These are phyloP conservation scores for Xylaria arbuscula DNA, from an alignment of 2,329 filamentous ascomycete species.

Conservation along the genomic window DNA sequence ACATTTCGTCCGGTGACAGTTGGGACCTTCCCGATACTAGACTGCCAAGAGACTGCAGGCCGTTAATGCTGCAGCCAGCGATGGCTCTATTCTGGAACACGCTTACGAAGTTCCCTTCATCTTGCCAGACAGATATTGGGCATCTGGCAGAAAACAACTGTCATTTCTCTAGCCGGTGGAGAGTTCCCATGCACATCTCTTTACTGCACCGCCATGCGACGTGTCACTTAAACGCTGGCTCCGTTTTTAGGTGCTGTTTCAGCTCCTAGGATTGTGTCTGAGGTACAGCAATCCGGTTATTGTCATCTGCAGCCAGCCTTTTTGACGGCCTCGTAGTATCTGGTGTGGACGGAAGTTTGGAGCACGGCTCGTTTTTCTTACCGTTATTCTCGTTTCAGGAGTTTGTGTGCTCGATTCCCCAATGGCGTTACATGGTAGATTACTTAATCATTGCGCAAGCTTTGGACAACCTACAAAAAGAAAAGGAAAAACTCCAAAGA, in stretches of 20 bases:
- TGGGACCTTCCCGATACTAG: slow-evolving; percentile 29
- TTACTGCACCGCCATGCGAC: slow-evolving; percentile 44
- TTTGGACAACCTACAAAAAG: slow-evolving; percentile 28
- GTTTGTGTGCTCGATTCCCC: slow-evolving; percentile 35
- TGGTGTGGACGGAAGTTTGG: slow-evolving; percentile 7
- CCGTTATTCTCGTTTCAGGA: slow-evolving; percentile 37
- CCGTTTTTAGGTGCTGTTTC: slow-evolving; percentile 31
- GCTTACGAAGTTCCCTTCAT: slow-evolving; percentile 20
- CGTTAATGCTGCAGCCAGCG: slow-evolving; percentile 24
- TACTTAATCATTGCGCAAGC: slow-evolving; percentile 34
- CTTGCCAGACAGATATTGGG: slow-evolving; percentile 16
- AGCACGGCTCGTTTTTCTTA: slow-evolving; percentile 21
- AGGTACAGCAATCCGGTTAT: slow-evolving; percentile 16
- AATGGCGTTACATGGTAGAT: slow-evolving; percentile 37
- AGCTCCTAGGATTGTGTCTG: slow-evolving; percentile 24
- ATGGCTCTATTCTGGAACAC: slow-evolving; percentile 25
- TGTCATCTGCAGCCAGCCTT: slow-evolving; percentile 5
- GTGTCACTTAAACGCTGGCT: slow-evolving; percentile 41
- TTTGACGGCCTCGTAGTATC: slow-evolving; percentile 15
- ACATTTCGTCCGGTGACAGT: slow-evolving; percentile 23
- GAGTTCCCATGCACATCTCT: slow-evolving; percentile 22
- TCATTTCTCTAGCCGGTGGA: slow-evolving; percentile 18
- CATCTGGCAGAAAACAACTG: slow-evolving; percentile 28
- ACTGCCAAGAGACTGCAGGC: slow-evolving; percentile 31
- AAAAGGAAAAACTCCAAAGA: slow-evolving; percentile 3